Base-by-base conservation (phyloP, 257 asterid genomes). In the Agastache rugosa region DNA sequence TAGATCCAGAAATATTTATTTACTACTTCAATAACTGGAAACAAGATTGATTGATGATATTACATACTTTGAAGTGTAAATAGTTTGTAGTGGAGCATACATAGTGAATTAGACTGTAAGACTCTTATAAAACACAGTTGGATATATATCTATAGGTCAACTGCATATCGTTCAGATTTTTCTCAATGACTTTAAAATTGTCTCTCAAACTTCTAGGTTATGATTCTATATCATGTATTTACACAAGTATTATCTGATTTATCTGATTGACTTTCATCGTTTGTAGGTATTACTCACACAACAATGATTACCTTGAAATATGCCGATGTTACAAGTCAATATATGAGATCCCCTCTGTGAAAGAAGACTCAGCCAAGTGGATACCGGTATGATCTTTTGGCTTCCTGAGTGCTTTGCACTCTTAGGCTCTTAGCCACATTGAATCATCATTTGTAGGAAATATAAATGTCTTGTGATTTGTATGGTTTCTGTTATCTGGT, bases 271-370 rank as follows among this genome's bases (percentile, higher is more conserved):
- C 48, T 48, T 42, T 68, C 67, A 55, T 78, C 25, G 11, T 61
- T 6, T 84, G 75, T 80, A 93, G 98, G 91, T 93, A 86, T 75
- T 60, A 91, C 80, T 79, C 91, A n/a, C 93, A 93, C 80, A 84
- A 80, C 87, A 90, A 87, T 47, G 97, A 93, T 75, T 93, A 93
- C 84, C 98, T 93, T 50, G 97, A 93, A 81, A 93, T 91, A 73
- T 91, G 98, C 58, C 98, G 97, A 23, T 90, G 95, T 75, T 93
- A 93, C 85, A 93, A 93, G 91, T 82, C 98, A 41, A 94, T 91
- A 67, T 92, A 90, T 76, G 98, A 94, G 78, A 94, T 92, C 77
- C 97, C 97, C 37, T 84, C 90, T 17, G 90, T 94, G 83, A 92
- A 90, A 82, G 97, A 88, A 79, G 97, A 90, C 77, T 80, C 92